A percentile compares a stretch with the other conserved stretches of the same genome.
phyloP scores from a whole-genome alignment of 139 green algal species.

The Mychonastes homosphaera region DNA sequence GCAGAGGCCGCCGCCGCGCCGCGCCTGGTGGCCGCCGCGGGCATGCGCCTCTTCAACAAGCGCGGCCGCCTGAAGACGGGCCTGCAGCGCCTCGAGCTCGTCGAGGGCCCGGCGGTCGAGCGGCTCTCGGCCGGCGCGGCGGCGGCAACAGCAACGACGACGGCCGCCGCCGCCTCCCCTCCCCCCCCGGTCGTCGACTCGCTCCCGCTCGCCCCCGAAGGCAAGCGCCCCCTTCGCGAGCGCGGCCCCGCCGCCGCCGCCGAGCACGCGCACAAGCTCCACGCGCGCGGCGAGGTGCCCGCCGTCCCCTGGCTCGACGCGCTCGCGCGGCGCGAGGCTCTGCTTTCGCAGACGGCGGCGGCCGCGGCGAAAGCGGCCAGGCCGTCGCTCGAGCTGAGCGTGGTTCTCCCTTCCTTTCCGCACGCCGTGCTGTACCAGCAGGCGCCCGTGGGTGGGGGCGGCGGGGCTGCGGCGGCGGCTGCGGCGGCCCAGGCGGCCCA shows the following conservation, averaged over 20 bases:
- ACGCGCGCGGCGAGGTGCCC: not conserved
- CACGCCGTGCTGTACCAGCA: slow-evolving; percentile 79
- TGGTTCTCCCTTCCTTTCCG: slow-evolving; percentile 73
- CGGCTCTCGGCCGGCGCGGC: no score
- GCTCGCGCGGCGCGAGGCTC: not conserved
- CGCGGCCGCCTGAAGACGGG: slow-evolving; percentile 73
- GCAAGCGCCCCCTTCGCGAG: no score
- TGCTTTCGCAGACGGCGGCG: not conserved
- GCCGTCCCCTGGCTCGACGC: not conserved
- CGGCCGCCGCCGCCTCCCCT: not conserved
- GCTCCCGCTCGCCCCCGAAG: no score
- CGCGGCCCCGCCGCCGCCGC: no score
- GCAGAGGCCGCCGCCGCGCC: slow-evolving; percentile 15
- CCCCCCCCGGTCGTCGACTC: no score
- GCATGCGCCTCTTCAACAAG: slow-evolving; percentile 77
- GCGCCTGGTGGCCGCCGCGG: slow-evolving; percentile 41
- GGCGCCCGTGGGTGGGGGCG: slow-evolving; percentile 3
- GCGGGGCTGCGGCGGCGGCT: slow-evolving; percentile 8
- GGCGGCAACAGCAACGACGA: not conserved
- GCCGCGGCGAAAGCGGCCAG: not conserved
- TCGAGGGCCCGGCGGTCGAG: no score
- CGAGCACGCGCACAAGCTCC: no score
- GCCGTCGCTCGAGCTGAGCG: slow-evolving; percentile 31
- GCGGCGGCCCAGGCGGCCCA: slow-evolving; percentile 11
- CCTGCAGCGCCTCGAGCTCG: slow-evolving; percentile 49